A percentile compares a stretch with the other conserved stretches of the same genome.
These are phyloP conservation scores for Irpex sp. DNA, from an alignment of 1,284 basidiomycete species.

Conservation along the genomic window DNA sequence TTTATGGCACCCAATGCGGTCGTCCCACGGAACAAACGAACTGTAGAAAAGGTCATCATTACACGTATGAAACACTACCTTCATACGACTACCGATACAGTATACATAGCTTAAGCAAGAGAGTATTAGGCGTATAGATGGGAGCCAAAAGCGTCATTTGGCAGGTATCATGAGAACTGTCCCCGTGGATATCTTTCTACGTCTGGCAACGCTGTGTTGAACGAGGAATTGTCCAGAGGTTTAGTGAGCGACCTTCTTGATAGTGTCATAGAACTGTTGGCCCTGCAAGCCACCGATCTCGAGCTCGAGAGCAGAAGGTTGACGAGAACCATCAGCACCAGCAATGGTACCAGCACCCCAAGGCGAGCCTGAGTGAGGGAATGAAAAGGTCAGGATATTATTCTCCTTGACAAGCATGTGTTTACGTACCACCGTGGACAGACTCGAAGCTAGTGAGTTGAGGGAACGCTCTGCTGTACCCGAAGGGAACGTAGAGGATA, in stretches of 20 bases:
- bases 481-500: slow-evolving; percentile 76
- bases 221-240: neutral
- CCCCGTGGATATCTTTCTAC: neutral
- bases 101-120: neutral
- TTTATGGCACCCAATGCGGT: neutral
- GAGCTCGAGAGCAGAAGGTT: slow-evolving; percentile 61
- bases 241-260: slow-evolving; percentile 33
- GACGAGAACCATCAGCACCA: slow-evolving; percentile 57
- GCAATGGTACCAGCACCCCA: slow-evolving; percentile 77
- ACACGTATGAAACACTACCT: neutral
- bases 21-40: neutral
- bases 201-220: neutral
- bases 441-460: slow-evolving; percentile 59
- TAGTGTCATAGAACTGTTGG: slow-evolving; percentile 49
- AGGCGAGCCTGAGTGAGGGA: slow-evolving; percentile 45
- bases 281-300: slow-evolving; percentile 67
- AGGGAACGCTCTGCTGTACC: slow-evolving; percentile 59
- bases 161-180: neutral
- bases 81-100: neutral
- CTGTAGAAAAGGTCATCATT: neutral
- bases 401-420: neutral
- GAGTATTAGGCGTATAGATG: neutral
- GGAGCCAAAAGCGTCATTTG: neutral
- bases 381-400: neutral
- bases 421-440: slow-evolving; percentile 65